Base-by-base conservation (phyloP, 345 rosid genomes). In the Heritiera littoralis region DNA sequence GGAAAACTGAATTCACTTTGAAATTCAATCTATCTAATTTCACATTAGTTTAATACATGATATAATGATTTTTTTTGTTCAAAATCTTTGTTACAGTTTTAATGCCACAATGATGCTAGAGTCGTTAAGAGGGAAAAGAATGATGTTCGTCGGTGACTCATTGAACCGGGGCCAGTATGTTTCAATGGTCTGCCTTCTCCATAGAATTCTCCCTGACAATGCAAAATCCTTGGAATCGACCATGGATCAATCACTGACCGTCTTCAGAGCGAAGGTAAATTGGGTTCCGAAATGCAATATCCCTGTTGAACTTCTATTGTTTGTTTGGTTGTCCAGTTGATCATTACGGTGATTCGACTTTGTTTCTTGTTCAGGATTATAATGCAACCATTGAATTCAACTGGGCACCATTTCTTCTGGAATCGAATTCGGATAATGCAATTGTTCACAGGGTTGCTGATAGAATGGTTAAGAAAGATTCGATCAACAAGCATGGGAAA, bases 331-430 rank as follows among this genome's bases (percentile, higher is more conserved):
- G 4, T 52, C 17, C 6, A 13, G 14, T 3, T 13, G 18, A 7
- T 6, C 46, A 59, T 40, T 41, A 18, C 15, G 7, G 15, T 13
- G 32, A 54, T 54, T 4, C 5, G 5, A 15, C 1, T 5, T 51
- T 5, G 49, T 1, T 46, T 0, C 9, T 4, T 17, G 2, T 71
- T 38, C 45, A 92, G 98, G 98, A 90, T 49, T 93, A 94, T 81
- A 94, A 94, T 82, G 95, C 95, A 1, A 89, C 97, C 4, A 90
- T 95, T 17, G 97, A 93, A 84, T 93, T 95, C 86, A 93, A 93
- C 41, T 94, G 98, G 98, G 98, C 98, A 6, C 98, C 98, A 8
- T 95, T 95, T 82, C 98, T 95, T 40, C 93, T 93, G 1, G 94
- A 95, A 80, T 95, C 97, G 7, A 95, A 95, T 76, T 86, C 97